Base-by-base conservation (phyloP, 2,329 filamentous ascomycete species). In the Nemania diffusa region DNA sequence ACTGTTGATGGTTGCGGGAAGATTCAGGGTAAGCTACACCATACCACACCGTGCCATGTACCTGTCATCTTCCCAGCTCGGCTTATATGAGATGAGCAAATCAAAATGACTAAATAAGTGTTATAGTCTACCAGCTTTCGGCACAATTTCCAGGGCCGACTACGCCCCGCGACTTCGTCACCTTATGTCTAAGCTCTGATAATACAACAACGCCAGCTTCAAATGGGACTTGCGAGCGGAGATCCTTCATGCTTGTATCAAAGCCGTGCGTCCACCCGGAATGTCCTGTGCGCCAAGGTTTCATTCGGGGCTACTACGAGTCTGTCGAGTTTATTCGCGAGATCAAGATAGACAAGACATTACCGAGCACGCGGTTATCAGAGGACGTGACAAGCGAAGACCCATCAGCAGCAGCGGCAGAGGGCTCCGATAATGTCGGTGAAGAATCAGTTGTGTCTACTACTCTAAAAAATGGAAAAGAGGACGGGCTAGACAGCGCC, bases 281-380 rank as follows among this genome's bases (percentile, higher is more conserved):
- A 65, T 90, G 91, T 37, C 90, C 90, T 22, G 85, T 86, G 13
- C 85, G 91, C 9, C 81, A 87, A 65, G 92, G 92, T 17, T 95
- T 91, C 77, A 92, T 97, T 56, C 87, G 93, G 46, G 95, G 94
- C 2, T 85, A 90, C 70, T 98, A 97, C 73, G 94, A 97, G 81
- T 97, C 92, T 1, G 91, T 97, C 17, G 95, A 98, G 79, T 85
- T 97, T 71, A 94, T 97, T 64, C 86, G 94, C 57, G 94, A 98
- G 79, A 86, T 97, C 15, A 91, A 90, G 0, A 77, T 89, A 9
- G 81, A 84, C 50, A 77, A 82, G 70, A 77, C 81, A 2, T 69
- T 81, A 9, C 80, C 80, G 34, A 80, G 80, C 69, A 80, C 80
- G 5, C 76, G 78, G 27, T 86, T 84, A 20, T 83, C 84, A 0